These are phyloP conservation scores for Ceratocystis diversiconidia DNA, from an alignment of 2,329 filamentous ascomycete species.

Conservation along the genomic window DNA sequence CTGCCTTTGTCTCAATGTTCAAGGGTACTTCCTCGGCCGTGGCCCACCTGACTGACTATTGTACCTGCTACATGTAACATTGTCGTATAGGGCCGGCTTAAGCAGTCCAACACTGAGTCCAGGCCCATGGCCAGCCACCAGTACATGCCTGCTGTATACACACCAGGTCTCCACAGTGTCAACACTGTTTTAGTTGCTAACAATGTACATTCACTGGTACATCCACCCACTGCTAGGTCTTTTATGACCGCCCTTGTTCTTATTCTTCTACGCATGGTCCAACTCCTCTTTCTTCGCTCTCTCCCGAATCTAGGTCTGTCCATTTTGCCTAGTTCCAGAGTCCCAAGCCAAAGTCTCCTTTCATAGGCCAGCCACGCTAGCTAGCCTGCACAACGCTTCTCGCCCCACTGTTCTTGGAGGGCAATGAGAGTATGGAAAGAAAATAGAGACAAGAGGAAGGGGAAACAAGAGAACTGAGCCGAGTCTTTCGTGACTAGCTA, in stretches of 20 bases:
- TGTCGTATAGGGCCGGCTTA: background rate
- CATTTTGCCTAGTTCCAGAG: background rate
- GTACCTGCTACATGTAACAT: background rate
- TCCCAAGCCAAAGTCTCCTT: background rate
- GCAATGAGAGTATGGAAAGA: background rate
- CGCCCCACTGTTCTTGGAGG: background rate
- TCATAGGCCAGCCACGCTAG: background rate
- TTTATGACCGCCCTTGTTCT: background rate
- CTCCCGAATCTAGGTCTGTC: background rate
- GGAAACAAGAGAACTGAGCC: background rate
- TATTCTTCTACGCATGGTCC: background rate
- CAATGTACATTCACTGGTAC: background rate
- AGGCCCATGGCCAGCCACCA: background rate
- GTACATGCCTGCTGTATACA: background rate
- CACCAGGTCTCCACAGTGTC: slow-evolving; percentile 1
- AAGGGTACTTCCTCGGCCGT: background rate
- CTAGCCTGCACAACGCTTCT: background rate
- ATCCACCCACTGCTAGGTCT: background rate
- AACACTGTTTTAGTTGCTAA: background rate
- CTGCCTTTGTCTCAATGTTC: background rate
- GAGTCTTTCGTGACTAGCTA: background rate
- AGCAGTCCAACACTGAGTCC: background rate
- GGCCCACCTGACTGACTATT: background rate
- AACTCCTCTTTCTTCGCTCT: background rate
- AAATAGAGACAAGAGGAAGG: slow-evolving; percentile 3